Percentiles rank a stretch among this genome's conserved stretches.
These are phyloP conservation scores for Candida chilensis DNA, from an alignment of 805 yeast species.

Conservation along the genomic window DNA sequence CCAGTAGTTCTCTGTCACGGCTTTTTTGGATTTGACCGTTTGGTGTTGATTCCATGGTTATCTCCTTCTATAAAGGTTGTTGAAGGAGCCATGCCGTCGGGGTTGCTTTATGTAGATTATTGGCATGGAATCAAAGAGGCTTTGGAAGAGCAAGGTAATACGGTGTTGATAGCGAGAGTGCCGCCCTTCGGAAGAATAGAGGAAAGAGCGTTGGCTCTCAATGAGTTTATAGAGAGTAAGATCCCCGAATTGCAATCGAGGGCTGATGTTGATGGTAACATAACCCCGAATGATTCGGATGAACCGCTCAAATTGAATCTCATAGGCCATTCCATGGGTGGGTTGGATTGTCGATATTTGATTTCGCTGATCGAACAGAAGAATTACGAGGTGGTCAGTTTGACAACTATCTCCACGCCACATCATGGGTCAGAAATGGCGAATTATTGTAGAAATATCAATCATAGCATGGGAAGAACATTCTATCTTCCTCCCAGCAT, in stretches of 20 bases:
- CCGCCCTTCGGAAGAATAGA: conserved; percentile 76
- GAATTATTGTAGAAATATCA: conserved; percentile 42
- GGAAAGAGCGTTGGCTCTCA: conserved; percentile 53
- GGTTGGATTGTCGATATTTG: conserved; percentile 73
- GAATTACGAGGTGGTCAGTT: conserved; percentile 53
- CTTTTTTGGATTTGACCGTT: conserved; percentile 67
- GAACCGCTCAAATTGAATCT: conserved; percentile 51
- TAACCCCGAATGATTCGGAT: too few species aligned
- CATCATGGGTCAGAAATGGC: conserved; percentile 85
- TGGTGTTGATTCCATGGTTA: conserved; percentile 28
- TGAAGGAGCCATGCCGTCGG: conserved; percentile 7
- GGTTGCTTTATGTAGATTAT: conserved; percentile 47
- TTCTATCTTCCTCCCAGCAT: conserved; percentile 33
- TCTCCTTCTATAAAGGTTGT: too few species aligned
- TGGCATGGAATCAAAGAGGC: conserved; percentile 75
- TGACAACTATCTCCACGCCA: conserved; percentile 85
- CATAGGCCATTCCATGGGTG: conserved; percentile 93
- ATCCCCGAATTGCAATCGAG: too few species aligned
- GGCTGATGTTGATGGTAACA: too few species aligned
- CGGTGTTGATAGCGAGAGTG: conserved; percentile 65
- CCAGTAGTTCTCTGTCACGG: conserved; percentile 88
- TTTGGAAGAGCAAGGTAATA: conserved; percentile 52
- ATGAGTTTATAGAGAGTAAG: conserved; percentile 31
- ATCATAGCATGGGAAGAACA: conserved; percentile 10
- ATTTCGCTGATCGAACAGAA: conserved; percentile 44